Conservation (phyloP, 2,329 filamentous ascomycete genomes). For the Bipolaris zeicola region DNA sequence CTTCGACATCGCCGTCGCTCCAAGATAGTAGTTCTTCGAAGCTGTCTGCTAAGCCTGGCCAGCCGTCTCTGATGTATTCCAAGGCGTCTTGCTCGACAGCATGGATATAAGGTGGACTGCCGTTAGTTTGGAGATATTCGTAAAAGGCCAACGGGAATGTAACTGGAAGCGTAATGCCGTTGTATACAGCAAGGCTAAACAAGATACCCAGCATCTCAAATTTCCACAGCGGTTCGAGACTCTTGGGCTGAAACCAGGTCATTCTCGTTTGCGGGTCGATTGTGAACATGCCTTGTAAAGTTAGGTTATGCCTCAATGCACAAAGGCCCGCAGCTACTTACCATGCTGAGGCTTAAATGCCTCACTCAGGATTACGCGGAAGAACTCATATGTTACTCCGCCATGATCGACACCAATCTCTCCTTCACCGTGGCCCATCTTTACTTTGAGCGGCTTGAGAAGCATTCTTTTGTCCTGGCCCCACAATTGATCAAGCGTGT, state of each 20-base stretch:
- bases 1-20: conserved; percentile 79
- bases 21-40: conserved; percentile 76
- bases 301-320: conserved; percentile 13
- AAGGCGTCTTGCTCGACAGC: conserved; percentile 43
- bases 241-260: conserved; percentile 86
- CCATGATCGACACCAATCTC: conserved; percentile 93
- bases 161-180: conserved; percentile 87
- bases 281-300: conserved; percentile 68
- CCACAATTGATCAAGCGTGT: conserved; percentile 83
- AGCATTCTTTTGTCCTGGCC: conserved; percentile 81
- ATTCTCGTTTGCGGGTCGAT: conserved; percentile 76
- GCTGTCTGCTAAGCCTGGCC: conserved; percentile 79
- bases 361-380: conserved; percentile 80
- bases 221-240: conserved; percentile 83
- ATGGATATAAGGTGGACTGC: conserved; percentile 44
- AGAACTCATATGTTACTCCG: conserved; percentile 96
- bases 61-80: conserved; percentile 84
- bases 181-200: conserved; percentile 90
- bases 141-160: conserved; percentile 89
- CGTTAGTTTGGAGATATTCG: conserved; percentile 70
- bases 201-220: conserved; percentile 87
- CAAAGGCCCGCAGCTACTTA: conserved; percentile 35
- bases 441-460: conserved; percentile 83
- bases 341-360: conserved; percentile 78
- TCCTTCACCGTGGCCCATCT: conserved; percentile 76